Evolutionary conservation across 2,329 filamentous ascomycete species (phyloP).

Genomic region (Saccharata proteae): DNA sequence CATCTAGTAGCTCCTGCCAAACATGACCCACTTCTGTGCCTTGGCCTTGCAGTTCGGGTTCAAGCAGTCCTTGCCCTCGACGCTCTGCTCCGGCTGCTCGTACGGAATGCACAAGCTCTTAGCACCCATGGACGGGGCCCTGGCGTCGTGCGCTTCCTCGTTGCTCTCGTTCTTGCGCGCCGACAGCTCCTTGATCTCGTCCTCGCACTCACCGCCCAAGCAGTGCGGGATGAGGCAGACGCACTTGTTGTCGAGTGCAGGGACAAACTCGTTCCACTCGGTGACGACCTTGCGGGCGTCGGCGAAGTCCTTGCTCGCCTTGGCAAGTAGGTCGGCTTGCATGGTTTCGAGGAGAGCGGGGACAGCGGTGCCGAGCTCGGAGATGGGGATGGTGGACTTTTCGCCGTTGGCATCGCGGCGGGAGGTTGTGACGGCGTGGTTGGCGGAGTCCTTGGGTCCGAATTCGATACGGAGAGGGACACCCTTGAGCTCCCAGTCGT

Average conservation of each 20-base stretch:
- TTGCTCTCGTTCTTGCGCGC: conserved; percentile 60
- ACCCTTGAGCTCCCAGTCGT: conserved; percentile 96
- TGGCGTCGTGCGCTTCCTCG: conserved; percentile 57
- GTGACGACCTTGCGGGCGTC: conserved; percentile 70
- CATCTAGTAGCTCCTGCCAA: conserved; percentile 47
- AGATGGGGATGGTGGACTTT: conserved; percentile 51
- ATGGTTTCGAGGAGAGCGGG: conserved; percentile 79
- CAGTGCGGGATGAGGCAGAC: conserved; percentile 89
- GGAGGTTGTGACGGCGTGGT: conserved; percentile 70
- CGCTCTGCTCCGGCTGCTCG: conserved; percentile 71
- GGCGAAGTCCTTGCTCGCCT: conserved; percentile 67
- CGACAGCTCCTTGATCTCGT: conserved; percentile 87
- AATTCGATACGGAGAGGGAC: conserved; percentile 91
- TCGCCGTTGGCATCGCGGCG: conserved; percentile 81
- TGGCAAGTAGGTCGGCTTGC: conserved; percentile 66
- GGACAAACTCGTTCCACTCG: conserved; percentile 83
- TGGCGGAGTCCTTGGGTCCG: conserved; percentile 84
- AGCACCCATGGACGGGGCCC: conserved; percentile 62
- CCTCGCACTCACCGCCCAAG: conserved; percentile 72
- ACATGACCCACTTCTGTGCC: conserved; percentile 85
- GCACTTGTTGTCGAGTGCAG: conserved; percentile 83
- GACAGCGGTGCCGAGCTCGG: conserved; percentile 60
- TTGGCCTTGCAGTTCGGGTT: conserved; percentile 71
- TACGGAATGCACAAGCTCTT: conserved; percentile 71
- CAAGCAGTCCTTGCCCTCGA: conserved; percentile 73